phyloP scores from a whole-genome alignment of 192 early-diverging fungal species.

The Backusella tarrabulga region DNA sequence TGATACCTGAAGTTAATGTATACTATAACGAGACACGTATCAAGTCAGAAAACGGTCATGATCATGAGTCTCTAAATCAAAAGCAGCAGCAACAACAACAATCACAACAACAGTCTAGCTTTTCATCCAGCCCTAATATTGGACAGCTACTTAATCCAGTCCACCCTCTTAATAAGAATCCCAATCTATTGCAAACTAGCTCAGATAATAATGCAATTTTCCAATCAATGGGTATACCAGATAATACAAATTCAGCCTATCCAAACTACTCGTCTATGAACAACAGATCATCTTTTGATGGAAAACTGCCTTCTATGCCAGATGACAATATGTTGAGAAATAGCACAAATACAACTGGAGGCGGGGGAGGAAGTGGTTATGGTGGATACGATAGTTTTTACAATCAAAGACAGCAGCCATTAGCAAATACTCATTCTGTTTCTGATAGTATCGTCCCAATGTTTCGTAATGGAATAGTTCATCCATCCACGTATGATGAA shows the following conservation, averaged over 20 bases:
- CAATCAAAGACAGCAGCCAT: neutral
- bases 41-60: neutral
- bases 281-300: neutral
- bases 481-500: constrained; percentile 12
- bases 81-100: neutral
- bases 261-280: neutral
- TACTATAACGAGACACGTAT: neutral
- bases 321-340: neutral
- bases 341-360: constrained; percentile 7
- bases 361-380: constrained; percentile 5
- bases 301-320: constrained; percentile 8
- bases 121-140: constrained; percentile 25
- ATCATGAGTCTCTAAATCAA: neutral
- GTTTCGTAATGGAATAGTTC: constrained; percentile 18
- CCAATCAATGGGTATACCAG: constrained; percentile 12
- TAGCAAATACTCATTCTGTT: constrained; percentile 10
- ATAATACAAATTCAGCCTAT: neutral
- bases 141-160: constrained; percentile 34
- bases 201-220: neutral
- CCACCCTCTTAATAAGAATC: constrained; percentile 19
- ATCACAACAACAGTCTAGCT: constrained; percentile 4
- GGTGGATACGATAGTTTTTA: neutral
- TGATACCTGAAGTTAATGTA: constrained; percentile 16
- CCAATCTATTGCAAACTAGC: neutral
- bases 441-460: neutral